These are phyloP conservation scores for Pythium sukuiense DNA, from an alignment of 352 stramenopile genomes.

Conservation along the genomic window DNA sequence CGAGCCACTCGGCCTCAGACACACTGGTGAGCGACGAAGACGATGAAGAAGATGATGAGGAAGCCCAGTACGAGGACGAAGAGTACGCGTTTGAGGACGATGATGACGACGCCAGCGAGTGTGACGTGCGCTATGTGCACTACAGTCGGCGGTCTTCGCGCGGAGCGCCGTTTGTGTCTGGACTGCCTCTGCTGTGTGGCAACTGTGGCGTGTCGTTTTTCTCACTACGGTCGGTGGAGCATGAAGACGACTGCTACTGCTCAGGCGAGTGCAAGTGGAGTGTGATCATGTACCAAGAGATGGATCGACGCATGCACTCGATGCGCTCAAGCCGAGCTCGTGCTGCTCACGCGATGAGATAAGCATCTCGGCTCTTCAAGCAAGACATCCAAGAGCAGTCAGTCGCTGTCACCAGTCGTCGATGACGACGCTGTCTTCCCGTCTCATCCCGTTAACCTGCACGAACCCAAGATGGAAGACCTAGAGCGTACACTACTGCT, in stretches of 20 bases:
- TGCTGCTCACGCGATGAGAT: background rate
- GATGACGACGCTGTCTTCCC: conserved; percentile 25
- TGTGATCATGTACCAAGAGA: conserved; percentile 84
- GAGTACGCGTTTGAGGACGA: conserved; percentile 8
- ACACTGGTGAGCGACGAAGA: conserved; percentile 18
- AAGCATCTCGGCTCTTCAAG: background rate
- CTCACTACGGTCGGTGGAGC: conserved; percentile 60
- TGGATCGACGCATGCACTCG: conserved; percentile 66
- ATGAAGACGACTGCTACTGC: conserved; percentile 79
- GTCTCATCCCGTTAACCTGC: conserved; percentile 34
- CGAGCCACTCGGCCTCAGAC: conserved; percentile 17
- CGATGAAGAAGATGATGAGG: conserved; percentile 7
- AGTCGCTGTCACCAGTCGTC: background rate
- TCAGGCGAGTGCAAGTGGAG: conserved; percentile 90
- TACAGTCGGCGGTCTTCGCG: conserved; percentile 18
- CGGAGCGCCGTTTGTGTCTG: conserved; percentile 38
- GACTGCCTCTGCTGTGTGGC: conserved; percentile 71
- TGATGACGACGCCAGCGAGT: background rate
- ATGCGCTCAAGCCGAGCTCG: conserved; percentile 27
- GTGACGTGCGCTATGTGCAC: conserved; percentile 22
- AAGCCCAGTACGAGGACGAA: conserved; percentile 6
- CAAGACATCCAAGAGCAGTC: background rate
- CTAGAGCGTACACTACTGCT: conserved; percentile 5
- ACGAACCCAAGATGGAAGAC: background rate
- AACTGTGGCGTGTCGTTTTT: conserved; percentile 87